A percentile compares a stretch with the other conserved stretches of the same genome.
phyloP scores from a whole-genome alignment of 208 protist genomes.

The Trypanosoma cruzi region DNA sequence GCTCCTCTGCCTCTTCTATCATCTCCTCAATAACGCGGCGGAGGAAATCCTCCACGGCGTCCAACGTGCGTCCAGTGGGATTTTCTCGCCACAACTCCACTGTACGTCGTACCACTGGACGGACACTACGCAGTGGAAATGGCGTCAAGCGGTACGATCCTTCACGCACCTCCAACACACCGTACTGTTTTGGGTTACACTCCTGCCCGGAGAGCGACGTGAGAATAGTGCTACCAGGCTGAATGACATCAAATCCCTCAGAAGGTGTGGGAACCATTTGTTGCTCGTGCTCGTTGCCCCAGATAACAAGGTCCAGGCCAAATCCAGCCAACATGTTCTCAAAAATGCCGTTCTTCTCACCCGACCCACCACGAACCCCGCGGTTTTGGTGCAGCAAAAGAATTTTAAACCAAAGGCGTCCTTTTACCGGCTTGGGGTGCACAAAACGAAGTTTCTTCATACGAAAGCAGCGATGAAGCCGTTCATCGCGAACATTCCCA shows the following conservation, averaged over 20 bases:
- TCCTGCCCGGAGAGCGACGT: conserved; percentile 95
- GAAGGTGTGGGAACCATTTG: conserved; percentile 88
- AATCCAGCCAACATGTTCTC: conserved; percentile 94
- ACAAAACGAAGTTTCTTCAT: conserved; percentile 94
- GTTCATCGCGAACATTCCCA: conserved; percentile 98
- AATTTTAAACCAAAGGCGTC: conserved; percentile 96
- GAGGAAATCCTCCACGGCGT: conserved; percentile 87
- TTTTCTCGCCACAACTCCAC: conserved; percentile 76
- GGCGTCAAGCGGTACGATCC: conserved; percentile 88
- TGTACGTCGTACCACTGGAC: conserved; percentile 91
- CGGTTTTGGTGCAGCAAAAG: conserved; percentile 98
- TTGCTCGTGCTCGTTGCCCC: conserved; percentile 99
- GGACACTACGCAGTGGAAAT: conserved; percentile 89
- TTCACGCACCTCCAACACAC: conserved; percentile 82
- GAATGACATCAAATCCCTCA: conserved; percentile 93
- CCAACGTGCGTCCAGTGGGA: conserved; percentile 61
- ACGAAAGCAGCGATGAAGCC: conserved; percentile 96
- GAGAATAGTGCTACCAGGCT: conserved; percentile 97
- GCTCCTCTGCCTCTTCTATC: conserved; percentile 78
- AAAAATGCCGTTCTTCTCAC: conserved; percentile 90
- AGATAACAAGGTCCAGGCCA: conserved; percentile 97
- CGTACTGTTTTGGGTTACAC: conserved; percentile 95
- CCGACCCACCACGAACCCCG: conserved; percentile 54
- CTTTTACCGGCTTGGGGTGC: conserved; percentile 63
- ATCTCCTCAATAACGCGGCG: conserved; percentile 75